Conservation (phyloP, 768 basidiomycete species). For the Albatrellus ellisii region DNA sequence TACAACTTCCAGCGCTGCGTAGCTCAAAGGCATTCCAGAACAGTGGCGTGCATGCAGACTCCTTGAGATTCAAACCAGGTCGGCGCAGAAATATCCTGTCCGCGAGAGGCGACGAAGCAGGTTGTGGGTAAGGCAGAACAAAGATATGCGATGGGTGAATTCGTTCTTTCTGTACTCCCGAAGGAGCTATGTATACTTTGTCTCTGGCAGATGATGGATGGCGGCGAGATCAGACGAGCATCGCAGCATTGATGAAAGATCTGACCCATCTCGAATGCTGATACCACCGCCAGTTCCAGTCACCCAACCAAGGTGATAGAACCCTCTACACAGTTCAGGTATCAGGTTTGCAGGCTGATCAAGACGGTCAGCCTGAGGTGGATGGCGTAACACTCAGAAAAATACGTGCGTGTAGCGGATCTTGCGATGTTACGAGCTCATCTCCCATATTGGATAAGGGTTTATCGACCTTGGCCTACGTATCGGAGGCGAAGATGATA, state of each 20-base stretch:
- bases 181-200: slow-evolving; percentile 77
- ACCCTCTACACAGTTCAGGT: slow-evolving; percentile 70
- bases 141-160: slow-evolving; percentile 79
- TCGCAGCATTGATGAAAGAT: neutral
- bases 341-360: slow-evolving; percentile 83
- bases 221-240: neutral
- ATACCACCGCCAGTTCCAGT: slow-evolving; percentile 83
- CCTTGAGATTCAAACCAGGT: slow-evolving; percentile 58
- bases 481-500: too few species aligned
- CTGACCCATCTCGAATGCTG: slow-evolving; percentile 56
- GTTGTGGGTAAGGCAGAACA: slow-evolving; percentile 69
- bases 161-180: slow-evolving; percentile 84
- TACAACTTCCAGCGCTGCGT: slow-evolving; percentile 70
- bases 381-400: neutral
- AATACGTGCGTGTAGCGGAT: slow-evolving; percentile 42
- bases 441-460: too few species aligned
- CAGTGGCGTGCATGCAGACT: slow-evolving; percentile 79
- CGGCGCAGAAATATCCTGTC: slow-evolving; percentile 71
- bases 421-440: slow-evolving; percentile 38
- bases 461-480: too few species aligned
- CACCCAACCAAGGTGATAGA: slow-evolving; percentile 86
- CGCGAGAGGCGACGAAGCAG: slow-evolving; percentile 42
- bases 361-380: neutral
- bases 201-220: slow-evolving; percentile 28
- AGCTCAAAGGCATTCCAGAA: slow-evolving; percentile 89